Percentiles rank a stretch among this genome's conserved stretches.
phyloP scores from a whole-genome alignment of 2,329 filamentous ascomycete species.

The Fusarium drepaniforme region DNA sequence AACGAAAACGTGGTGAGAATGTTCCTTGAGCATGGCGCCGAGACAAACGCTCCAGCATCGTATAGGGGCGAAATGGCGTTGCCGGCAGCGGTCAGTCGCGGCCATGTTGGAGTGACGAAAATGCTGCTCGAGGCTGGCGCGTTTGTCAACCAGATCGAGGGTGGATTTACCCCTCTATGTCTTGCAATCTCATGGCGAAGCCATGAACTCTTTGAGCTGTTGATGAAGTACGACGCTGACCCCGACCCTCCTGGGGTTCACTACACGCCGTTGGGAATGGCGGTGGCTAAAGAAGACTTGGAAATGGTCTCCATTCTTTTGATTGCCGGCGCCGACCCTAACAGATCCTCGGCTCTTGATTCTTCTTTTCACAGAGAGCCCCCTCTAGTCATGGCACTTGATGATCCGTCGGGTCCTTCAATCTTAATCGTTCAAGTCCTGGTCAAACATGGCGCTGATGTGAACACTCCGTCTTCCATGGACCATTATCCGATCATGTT shows the following conservation, averaged over 20 bases:
- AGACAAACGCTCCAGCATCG: background rate
- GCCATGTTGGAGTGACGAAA: background rate
- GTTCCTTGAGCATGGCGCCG: background rate
- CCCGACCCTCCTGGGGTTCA: background rate
- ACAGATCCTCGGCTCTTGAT: background rate
- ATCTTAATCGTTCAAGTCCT: background rate
- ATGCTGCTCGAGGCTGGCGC: background rate
- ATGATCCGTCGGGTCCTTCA: rapidly evolving
- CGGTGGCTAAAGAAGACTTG: background rate
- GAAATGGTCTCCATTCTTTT: background rate
- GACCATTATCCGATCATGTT: background rate
- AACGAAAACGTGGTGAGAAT: background rate
- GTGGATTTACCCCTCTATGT: background rate
- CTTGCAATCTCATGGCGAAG: background rate
- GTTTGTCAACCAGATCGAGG: background rate
- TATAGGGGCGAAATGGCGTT: background rate
- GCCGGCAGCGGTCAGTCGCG: rapidly evolving
- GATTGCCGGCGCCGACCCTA: background rate
- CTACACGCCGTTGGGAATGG: background rate
- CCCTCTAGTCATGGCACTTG: background rate
- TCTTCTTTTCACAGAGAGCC: rapidly evolving
- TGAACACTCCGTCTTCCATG: background rate
- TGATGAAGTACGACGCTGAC: background rate
- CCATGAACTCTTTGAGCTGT: background rate
- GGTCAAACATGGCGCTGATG: background rate